phyloP scores from a whole-genome alignment of 2,329 filamentous ascomycete genomes.

The Dactylonectria macrodidyma region DNA sequence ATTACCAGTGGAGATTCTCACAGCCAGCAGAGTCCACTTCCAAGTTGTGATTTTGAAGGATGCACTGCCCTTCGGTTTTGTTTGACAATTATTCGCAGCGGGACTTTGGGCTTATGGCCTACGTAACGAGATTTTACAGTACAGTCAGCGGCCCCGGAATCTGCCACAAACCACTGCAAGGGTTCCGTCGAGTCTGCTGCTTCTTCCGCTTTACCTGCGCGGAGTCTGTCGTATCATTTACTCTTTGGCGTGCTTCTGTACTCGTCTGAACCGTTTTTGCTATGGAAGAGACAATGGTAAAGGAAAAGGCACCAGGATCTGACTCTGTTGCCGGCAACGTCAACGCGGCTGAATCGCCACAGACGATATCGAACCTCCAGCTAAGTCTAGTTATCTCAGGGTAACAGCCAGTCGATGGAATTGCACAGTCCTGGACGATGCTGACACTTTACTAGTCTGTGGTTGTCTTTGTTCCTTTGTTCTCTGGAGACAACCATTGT shows the following conservation, averaged over 20 bases:
- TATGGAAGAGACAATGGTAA: slow-evolving; percentile 6
- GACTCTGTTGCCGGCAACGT: neutral
- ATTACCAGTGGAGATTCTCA: too few species aligned
- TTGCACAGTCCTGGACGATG: neutral
- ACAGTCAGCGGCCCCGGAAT: neutral
- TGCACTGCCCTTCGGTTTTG: neutral
- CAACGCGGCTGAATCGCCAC: neutral
- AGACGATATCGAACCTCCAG: slow-evolving; percentile 14
- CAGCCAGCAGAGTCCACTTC: too few species aligned
- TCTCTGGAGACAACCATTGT: slow-evolving; percentile 21
- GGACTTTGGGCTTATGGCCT: slow-evolving; percentile 2
- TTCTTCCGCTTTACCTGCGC: neutral
- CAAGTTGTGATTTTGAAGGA: neutral
- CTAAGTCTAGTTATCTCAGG: slow-evolving; percentile 16
- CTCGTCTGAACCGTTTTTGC: neutral
- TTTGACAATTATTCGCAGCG: neutral
- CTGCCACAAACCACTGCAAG: neutral
- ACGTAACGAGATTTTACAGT: neutral
- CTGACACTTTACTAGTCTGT: slow-evolving; percentile 15
- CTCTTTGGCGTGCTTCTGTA: neutral
- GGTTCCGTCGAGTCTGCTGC: neutral
- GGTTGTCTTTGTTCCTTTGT: slow-evolving; percentile 13
- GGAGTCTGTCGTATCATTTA: neutral
- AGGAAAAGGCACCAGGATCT: neutral
- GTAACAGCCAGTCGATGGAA: neutral